Evolutionary conservation across 2,329 filamentous ascomycete genomes (phyloP), one percentile per base, ranked within the genome.

Genomic region (Didymella keratinophila): DNA sequence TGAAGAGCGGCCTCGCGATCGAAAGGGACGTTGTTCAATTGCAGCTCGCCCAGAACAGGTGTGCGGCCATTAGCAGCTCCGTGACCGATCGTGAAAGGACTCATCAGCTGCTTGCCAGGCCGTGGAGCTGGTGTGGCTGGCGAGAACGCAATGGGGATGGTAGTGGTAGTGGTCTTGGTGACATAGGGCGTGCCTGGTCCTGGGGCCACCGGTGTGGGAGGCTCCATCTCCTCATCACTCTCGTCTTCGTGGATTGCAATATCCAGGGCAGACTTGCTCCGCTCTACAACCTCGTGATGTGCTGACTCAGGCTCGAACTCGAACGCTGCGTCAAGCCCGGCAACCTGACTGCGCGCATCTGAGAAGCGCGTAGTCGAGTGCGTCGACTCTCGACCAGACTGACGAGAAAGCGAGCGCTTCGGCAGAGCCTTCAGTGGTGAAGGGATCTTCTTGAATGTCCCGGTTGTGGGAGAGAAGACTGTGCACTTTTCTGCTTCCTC

Each of bases 1-100:
- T 89, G 89, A 16, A 94, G 82, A 3, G 90, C 90, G 75, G 92
- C 83, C 74, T 92, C 91, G 52, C 91, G 83, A 53, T 83, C 81
- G 54, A 83, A 68, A 16, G 71, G 74, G 11, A 75, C 66, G 45
- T 71, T 71, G 59, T 76, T 78, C 58, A 73, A 47, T 1, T 63
- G 66, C 30, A 76, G 54, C 53, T 76, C 72, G n/a, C 70, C 71
- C 9, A 77, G 57, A 3, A 71, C 69, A 16, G 70, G 71, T 3
- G 73, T 69, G 28, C 63, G 69, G 21, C 65, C 65, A 61, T 71
- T 67, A 18, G 64, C 67, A 11, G 72, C 72, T 48, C 63, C 68
- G 48, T 78, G 75, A 8, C 72, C 73, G 18, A 77, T 64, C 9
- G 78, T 78, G 21, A 73, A 75, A 45, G 69, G 72, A 25, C 70